Percentiles rank a stretch among this genome's conserved stretches.
phyloP scores from a whole-genome alignment of 2,329 filamentous ascomycete genomes.

The Podosphaera leucotricha region DNA sequence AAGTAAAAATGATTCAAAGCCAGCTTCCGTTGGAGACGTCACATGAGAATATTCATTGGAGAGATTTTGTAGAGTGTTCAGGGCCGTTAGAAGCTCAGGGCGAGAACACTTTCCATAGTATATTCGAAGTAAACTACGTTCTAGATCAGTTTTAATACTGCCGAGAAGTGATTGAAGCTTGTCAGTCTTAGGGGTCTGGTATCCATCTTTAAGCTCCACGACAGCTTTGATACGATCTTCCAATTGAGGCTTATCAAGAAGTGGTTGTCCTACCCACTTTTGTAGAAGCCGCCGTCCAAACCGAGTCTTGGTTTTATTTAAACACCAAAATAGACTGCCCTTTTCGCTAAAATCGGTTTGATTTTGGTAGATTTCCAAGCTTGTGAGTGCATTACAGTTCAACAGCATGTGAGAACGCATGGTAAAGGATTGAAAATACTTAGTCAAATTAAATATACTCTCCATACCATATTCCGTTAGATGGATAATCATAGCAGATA shows the following conservation, averaged over 20 bases:
- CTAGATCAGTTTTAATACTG: slow-evolving; percentile 57
- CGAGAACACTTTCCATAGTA: slow-evolving; percentile 94
- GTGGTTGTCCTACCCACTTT: slow-evolving; percentile 83
- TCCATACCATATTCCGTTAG: slow-evolving; percentile 79
- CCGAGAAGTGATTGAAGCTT: slow-evolving; percentile 48
- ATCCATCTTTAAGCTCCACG: slow-evolving; percentile 54
- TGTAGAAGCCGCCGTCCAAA: slow-evolving; percentile 72
- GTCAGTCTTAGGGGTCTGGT: slow-evolving; percentile 43
- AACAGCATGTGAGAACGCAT: slow-evolving; percentile 86
- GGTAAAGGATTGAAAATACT: slow-evolving; percentile 92
- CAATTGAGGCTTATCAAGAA: slow-evolving; percentile 52
- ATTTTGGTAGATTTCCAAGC: slow-evolving; percentile 87
- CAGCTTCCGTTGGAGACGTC: slow-evolving; percentile 38
- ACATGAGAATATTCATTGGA: slow-evolving; percentile 51
- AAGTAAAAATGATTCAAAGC: slow-evolving; percentile 49
- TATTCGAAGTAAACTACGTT: slow-evolving; percentile 80
- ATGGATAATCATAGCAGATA: slow-evolving; percentile 91
- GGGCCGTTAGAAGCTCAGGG: slow-evolving; percentile 60
- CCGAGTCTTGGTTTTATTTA: slow-evolving; percentile 76
- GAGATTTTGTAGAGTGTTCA: slow-evolving; percentile 69
- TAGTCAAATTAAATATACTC: slow-evolving; percentile 87
- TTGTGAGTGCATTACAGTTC: slow-evolving; percentile 83
- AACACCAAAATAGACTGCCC: slow-evolving; percentile 84
- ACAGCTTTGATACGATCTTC: slow-evolving; percentile 66
- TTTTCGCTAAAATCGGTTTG: slow-evolving; percentile 66